Evolutionary conservation across 2,329 filamentous ascomycete species (phyloP).

Genomic region (Neofusicoccum ribis): DNA sequence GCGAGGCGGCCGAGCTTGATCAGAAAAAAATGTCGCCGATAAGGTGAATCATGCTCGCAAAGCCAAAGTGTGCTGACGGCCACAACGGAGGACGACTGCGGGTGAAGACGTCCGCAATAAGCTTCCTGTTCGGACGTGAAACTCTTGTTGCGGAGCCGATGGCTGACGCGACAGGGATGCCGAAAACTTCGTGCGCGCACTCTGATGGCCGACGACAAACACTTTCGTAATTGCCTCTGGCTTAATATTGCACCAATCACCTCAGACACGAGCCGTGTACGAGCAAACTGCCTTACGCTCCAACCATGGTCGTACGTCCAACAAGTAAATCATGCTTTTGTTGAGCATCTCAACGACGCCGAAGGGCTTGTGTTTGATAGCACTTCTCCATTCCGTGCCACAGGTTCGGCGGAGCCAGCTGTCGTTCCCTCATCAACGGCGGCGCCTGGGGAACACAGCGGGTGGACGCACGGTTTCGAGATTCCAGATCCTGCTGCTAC

Average conservation of each 20-base stretch:
- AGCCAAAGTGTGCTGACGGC: slow-evolving; percentile 2
- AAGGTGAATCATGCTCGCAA: slow-evolving; percentile 5
- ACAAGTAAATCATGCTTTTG: slow-evolving; percentile 5
- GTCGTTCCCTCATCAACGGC: slow-evolving; percentile 14
- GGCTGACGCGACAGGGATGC: background rate
- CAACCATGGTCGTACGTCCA: background rate
- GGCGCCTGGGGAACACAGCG: slow-evolving; percentile 4
- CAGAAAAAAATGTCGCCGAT: slow-evolving; percentile 6
- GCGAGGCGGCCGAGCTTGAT: background rate
- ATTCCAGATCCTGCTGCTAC: slow-evolving; percentile 17
- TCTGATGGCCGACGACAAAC: slow-evolving; percentile 7
- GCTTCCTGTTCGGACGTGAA: background rate
- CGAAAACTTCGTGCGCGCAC: background rate
- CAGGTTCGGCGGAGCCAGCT: slow-evolving; percentile 4
- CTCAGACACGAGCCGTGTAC: slow-evolving; percentile 1
- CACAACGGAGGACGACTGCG: background rate
- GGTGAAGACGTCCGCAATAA: slow-evolving; percentile 8
- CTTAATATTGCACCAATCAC: slow-evolving; percentile 15
- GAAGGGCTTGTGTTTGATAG: slow-evolving; percentile 8
- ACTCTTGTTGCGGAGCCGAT: slow-evolving; percentile 1
- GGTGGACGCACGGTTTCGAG: slow-evolving; percentile 8
- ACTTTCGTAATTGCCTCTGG: slow-evolving; percentile 16
- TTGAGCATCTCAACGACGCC: slow-evolving; percentile 5
- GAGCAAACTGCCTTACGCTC: slow-evolving; percentile 6
- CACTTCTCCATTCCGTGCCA: slow-evolving; percentile 4